Base-by-base conservation (phyloP, 495 filamentous ascomycete species). In the Ramalina peruviana region DNA sequence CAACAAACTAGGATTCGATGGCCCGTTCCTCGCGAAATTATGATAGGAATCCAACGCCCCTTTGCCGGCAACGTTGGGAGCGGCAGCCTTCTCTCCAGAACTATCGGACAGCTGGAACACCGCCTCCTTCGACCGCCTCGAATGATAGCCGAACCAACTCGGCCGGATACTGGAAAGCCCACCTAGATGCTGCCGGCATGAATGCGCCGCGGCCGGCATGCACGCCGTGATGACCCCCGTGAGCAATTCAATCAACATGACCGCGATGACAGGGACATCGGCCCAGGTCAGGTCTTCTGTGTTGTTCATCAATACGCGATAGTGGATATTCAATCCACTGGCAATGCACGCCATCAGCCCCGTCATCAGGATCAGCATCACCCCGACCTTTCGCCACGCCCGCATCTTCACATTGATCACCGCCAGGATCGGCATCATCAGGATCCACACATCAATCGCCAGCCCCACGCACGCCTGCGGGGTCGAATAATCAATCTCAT, bases 191-290 rank as follows among this genome's bases (percentile, higher is more conserved):
- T 47, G 30, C 13, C 30, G 45, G 27, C 15, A 37, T 4, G 45
- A 16, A 19, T 25, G 37, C 5, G 50, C 41, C 30, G 39, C 13
- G 16, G n/a, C 26, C 3, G 54, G 54, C 54, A 56, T 56, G 43
- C 54, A 56, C 21, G 54, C 43, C 12, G 30, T 38, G 20, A 56
- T 53, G 11, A 54, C 41, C n/a, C 54, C 54, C 6, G 45, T 43
- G 12, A 36, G 26, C 17, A 53, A 9, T 36, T 56, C 54, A 13
- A 49, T 25, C 5, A 48, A 50, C 36, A 30, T 54, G 4, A 39
- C 17, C 2, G 13, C 25, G 0, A 27, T 13, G 10, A 40, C 43
- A 9, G 21, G 17, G 11, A 44, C 5, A 11, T 41, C 4, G n/a
- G 15, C 12, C 36, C 40, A 55, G 9, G 42, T 46, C 2, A 10